Conservation (phyloP, 169 alveolate species). For the Eimeria maxima region DNA sequence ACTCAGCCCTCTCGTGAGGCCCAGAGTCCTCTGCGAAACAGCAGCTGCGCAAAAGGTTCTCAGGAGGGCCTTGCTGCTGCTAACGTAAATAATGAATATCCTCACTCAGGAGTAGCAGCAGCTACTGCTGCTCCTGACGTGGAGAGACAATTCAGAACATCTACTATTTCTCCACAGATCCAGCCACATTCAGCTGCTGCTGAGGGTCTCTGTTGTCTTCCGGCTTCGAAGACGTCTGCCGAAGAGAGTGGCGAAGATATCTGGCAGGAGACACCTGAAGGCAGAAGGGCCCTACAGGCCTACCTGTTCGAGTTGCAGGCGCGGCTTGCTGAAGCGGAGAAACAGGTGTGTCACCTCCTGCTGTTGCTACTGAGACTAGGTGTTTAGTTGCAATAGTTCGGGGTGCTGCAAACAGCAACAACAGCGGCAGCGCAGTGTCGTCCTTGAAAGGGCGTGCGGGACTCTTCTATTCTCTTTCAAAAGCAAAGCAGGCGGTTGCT, state of each 20-base stretch:
- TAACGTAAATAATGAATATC: not conserved
- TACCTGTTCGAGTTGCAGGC: constrained; percentile 48
- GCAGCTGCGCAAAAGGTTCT: not conserved
- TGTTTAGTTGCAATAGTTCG: not conserved
- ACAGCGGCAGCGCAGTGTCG: constrained; percentile 26
- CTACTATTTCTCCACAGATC: not conserved
- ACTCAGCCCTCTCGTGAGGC: not conserved
- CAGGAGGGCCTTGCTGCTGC: not conserved
- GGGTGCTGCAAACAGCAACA: not conserved
- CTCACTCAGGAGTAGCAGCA: not conserved
- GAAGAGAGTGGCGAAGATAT: not conserved
- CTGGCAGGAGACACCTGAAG: constrained; percentile 14
- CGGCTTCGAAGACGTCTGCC: not conserved
- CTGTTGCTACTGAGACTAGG: not conserved
- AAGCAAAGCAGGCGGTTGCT: constrained; percentile 21
- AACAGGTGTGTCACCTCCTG: constrained; percentile 54
- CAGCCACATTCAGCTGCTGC: not conserved
- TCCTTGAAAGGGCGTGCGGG: not conserved
- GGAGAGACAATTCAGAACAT: not conserved
- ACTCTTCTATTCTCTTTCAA: not conserved
- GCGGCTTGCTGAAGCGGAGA: constrained; percentile 59
- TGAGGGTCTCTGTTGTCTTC: not conserved
- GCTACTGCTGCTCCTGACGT: not conserved
- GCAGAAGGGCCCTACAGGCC: constrained; percentile 30
- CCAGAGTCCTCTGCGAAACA: not conserved